Conservation (phyloP, 106 monocot genomes). For the Posidonia australis region DNA sequence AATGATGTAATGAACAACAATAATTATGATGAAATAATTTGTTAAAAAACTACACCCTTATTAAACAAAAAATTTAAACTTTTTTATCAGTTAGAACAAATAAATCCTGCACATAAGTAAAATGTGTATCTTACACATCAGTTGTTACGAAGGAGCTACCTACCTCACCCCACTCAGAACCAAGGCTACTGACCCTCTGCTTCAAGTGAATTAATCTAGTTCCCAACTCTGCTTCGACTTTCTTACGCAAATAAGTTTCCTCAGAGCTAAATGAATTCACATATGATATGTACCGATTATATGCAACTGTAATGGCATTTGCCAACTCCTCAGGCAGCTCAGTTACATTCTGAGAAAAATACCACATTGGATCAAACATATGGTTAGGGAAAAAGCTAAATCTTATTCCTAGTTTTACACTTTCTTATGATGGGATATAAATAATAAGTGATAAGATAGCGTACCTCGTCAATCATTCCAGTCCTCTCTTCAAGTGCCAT, state of each 20-base stretch:
- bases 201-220: conserved; percentile 94
- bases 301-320: conserved; percentile 64
- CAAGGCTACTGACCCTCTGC: conserved; percentile 91
- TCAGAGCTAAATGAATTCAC: conserved; percentile 83
- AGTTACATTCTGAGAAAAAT: conserved; percentile 48
- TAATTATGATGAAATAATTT: too few species aligned
- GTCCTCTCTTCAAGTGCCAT: conserved; percentile 90
- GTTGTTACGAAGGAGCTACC: too few species aligned
- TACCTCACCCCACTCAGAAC: conserved; percentile 98
- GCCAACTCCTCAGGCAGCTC: conserved; percentile 50
- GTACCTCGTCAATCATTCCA: conserved; percentile 81
- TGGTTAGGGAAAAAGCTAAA: not conserved
- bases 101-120: too few species aligned
- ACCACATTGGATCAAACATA: not conserved
- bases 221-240: conserved; percentile 86
- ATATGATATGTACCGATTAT: conserved; percentile 75
- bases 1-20: too few species aligned
- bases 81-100: too few species aligned
- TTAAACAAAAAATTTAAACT: too few species aligned
- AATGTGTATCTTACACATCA: too few species aligned
- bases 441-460: conserved; percentile 4
- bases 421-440: not conserved
- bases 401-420: not conserved
- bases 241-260: conserved; percentile 73
- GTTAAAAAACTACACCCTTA: too few species aligned